These are phyloP conservation scores for Chlamydomonas asymmetrica DNA, from an alignment of 139 green algal genomes.

Conservation along the genomic window DNA sequence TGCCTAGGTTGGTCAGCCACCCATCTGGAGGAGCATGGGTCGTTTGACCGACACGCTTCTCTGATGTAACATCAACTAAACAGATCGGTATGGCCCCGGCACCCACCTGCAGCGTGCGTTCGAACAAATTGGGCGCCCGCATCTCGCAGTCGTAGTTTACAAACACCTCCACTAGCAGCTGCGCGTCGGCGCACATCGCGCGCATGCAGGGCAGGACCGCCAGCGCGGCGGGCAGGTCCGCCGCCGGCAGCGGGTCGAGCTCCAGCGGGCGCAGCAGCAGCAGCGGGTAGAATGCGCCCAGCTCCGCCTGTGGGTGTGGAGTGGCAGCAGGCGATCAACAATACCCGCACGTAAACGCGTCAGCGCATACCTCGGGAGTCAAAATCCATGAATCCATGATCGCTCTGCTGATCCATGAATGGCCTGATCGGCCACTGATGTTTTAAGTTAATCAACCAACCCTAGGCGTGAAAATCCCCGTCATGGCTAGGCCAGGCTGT, in stretches of 20 bases:
- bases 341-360: not conserved
- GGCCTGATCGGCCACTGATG: too few relatives aligned
- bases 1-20: too few relatives aligned
- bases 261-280: slow-evolving; percentile 85
- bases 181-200: slow-evolving; percentile 50
- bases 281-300: slow-evolving; percentile 89
- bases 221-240: slow-evolving; percentile 32
- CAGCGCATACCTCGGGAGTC: not conserved
- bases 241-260: slow-evolving; percentile 23
- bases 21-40: too few relatives aligned
- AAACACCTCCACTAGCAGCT: slow-evolving; percentile 88
- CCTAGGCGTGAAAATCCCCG: too few relatives aligned
- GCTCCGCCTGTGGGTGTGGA: slow-evolving; percentile 81
- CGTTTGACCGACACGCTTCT: too few relatives aligned
- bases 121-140: slow-evolving; percentile 80
- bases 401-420: too few relatives aligned
- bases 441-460: too few relatives aligned
- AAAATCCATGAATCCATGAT: too few relatives aligned
- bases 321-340: too few relatives aligned
- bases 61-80: too few relatives aligned
- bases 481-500: too few relatives aligned
- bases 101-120: slow-evolving; percentile 59
- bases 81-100: not conserved
- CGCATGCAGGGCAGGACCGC: slow-evolving; percentile 51
- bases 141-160: slow-evolving; percentile 96